Base-by-base conservation (phyloP, 352 stramenopile species). In the Phytophthora palmivora region DNA sequence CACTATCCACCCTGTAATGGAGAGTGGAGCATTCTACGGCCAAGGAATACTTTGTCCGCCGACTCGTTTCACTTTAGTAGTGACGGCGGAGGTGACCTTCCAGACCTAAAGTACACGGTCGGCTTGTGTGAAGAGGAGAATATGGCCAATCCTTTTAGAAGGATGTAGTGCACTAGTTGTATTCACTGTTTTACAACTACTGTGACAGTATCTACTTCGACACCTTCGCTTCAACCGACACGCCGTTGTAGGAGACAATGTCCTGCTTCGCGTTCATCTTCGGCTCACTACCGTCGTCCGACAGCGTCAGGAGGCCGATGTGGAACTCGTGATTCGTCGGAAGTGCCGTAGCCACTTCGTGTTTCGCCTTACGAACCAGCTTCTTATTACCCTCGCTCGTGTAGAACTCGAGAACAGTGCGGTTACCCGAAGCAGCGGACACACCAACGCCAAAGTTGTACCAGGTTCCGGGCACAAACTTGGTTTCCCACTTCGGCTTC, bases 381-480 rank as follows among this genome's bases (percentile, higher is more conserved):
- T 67, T 65, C 11, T 36, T 58, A 52, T 67, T 45, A 43, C 72
- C 72, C 51, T 75, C 62, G 52, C 71, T 83, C 55, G 61, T 72
- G 66, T 86, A 83, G 26, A 85, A 64, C 39, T 69, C 73, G 22
- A 84, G 41, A 14, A 52, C 26, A 15, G 52, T 57, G n/a, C 57
- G 46, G 37, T 45, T 63, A 15, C 30, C 61, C 16, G 66, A 47
- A 2, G 33, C 22, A 19, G 50, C 53, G 15, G 63, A 65, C n/a
- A 87, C 50, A 0, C 61, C 72, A 43, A 86, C 76, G 8, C 77
- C 77, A 42, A 84, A 84, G 69, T 84, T 86, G 69, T 82, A 84
- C 77, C 74, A 86, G 28, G 74, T 86, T 18, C 65, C 67, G n/a
- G 58, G 52, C 49, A 69, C 50, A 43, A 84, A 84, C 33, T 74